Evolutionary conservation across 257 asterid species (phyloP), one percentile per base, ranked within the genome.

Genomic region (Perilla frutescens): DNA sequence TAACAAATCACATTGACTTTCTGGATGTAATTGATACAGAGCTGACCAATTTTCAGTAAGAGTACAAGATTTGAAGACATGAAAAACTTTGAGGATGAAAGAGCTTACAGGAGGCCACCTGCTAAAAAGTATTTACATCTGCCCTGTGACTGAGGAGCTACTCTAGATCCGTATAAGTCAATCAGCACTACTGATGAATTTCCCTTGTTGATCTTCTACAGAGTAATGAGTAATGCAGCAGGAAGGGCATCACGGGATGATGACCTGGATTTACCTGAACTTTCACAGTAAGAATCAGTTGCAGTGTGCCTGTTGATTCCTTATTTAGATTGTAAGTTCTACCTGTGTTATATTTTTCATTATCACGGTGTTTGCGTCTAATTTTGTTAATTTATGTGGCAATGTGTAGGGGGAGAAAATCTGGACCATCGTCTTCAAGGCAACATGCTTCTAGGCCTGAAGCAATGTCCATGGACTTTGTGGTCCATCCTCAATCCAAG

Each of bases 21-120:
- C 70, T 73, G 55, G 55, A 76, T 72, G 73, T 53, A 70, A 54
- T 79, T 68, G 59, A 62, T 83, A 69, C 87, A 93, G 98, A 93
- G 98, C 75, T 93, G 98, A 34, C 98, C 98, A 12, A 91, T 93
- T 41, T 93, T 94, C 78, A 94, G 87, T 26, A 94, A 94, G 85
- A 94, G 98, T 81, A 93, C 98, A 9, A 85, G 96, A 83, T 93
- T 93, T 81, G 98, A 93, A 80, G 98, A 93, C 82, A 93, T 93
- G 98, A 88, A 91, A 68, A 87, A 81, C 85, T 80, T 51, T 43
- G 97, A 93, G 62, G 90, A 90, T 45, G 97, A 91, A 84, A 85
- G 94, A 77, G 77, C 77, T 67, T 83, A 56, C 75, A 86, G 96
- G 82, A 88, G 96, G 83, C 87, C 94, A 12, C 66, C 96, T 48